phyloP scores from a whole-genome alignment of 1,139 yeast species.

The Scheffersomyces lignicola region DNA sequence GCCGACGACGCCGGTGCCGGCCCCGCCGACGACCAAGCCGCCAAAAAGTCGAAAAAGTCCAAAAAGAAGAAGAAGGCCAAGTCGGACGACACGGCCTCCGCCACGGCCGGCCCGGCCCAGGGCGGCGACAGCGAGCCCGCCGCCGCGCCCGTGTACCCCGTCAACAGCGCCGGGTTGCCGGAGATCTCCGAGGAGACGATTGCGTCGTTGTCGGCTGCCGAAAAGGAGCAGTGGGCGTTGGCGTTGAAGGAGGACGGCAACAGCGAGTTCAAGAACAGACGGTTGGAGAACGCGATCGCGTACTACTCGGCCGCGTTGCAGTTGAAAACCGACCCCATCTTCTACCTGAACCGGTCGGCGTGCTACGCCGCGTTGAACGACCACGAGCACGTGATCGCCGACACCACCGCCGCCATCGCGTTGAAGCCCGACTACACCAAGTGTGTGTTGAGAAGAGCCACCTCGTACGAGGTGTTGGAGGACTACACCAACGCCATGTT shows the following conservation, averaged over 20 bases:
- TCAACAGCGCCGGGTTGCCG: conserved; percentile 57
- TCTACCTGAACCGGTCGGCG: conserved; percentile 92
- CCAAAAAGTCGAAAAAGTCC: conserved; percentile 7
- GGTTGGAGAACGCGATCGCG: conserved; percentile 70
- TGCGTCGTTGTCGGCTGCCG: conserved; percentile 45
- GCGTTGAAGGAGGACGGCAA: conserved; percentile 91
- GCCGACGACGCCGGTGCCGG: conserved; percentile 4
- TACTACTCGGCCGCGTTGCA: conserved; percentile 77
- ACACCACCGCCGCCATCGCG: conserved; percentile 81
- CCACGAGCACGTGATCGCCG: conserved; percentile 80
- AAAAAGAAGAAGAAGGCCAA: conserved; percentile 10
- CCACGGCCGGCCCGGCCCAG: conserved; percentile 8
- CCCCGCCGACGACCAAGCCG: conserved; percentile 1
- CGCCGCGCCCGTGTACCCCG: conserved; percentile 38
- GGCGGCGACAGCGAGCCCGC: conserved; percentile 16
- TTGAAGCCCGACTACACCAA: conserved; percentile 88
- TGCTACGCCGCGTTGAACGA: conserved; percentile 84
- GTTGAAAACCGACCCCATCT: conserved; percentile 79
- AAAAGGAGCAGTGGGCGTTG: conserved; percentile 69
- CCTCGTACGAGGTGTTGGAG: conserved; percentile 82
- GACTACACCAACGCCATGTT: conserved; percentile 82
- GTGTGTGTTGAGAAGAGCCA: conserved; percentile 76
- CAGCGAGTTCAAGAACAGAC: conserved; percentile 67
- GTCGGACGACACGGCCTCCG: conserved; percentile 7
- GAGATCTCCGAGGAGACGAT: conserved; percentile 49